Conservation (phyloP, 1,284 basidiomycete genomes). For the Retiboletus fuscus region DNA sequence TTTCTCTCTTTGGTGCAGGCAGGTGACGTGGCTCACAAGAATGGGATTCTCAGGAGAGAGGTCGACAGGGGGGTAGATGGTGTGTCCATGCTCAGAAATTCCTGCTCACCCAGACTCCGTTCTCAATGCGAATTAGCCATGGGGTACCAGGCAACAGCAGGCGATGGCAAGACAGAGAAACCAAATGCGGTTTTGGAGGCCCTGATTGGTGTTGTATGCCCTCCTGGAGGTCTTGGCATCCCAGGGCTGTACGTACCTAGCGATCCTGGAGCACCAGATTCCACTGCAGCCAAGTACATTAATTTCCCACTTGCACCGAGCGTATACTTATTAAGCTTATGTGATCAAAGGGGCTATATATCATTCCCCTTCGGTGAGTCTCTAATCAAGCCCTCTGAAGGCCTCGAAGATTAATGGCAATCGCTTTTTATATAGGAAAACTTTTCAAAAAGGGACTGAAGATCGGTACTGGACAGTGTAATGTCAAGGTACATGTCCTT, state of each 20-base stretch:
- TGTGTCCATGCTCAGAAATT: not conserved
- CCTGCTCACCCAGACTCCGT: not conserved
- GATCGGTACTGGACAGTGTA: slow-evolving; percentile 22
- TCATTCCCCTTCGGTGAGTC: slow-evolving; percentile 23
- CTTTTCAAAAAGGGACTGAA: slow-evolving; percentile 19
- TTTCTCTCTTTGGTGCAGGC: too few species aligned
- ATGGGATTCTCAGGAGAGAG: too few species aligned
- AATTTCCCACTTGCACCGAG: not conserved
- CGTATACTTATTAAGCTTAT: not conserved
- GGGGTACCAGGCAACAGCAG: slow-evolving; percentile 3
- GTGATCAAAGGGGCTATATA: slow-evolving; percentile 16
- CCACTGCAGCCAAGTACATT: slow-evolving; percentile 16
- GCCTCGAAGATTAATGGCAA: not conserved
- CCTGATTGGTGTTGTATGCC: slow-evolving; percentile 3
- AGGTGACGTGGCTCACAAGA: too few species aligned
- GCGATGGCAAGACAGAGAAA: slow-evolving; percentile 24
- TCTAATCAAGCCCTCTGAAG: not conserved
- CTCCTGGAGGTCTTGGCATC: slow-evolving; percentile 17
- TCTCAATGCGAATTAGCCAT: not conserved
- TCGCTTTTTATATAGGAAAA: slow-evolving; percentile 9
- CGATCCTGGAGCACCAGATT: slow-evolving; percentile 18
- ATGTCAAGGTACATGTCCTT: slow-evolving; percentile 13
- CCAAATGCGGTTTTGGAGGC: slow-evolving; percentile 20
- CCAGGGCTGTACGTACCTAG: slow-evolving; percentile 20
- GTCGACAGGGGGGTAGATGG: slow-evolving; percentile 13